These are phyloP conservation scores for Lecanicillium sp. DNA, from an alignment of 2,329 filamentous ascomycete species.

Conservation along the genomic window DNA sequence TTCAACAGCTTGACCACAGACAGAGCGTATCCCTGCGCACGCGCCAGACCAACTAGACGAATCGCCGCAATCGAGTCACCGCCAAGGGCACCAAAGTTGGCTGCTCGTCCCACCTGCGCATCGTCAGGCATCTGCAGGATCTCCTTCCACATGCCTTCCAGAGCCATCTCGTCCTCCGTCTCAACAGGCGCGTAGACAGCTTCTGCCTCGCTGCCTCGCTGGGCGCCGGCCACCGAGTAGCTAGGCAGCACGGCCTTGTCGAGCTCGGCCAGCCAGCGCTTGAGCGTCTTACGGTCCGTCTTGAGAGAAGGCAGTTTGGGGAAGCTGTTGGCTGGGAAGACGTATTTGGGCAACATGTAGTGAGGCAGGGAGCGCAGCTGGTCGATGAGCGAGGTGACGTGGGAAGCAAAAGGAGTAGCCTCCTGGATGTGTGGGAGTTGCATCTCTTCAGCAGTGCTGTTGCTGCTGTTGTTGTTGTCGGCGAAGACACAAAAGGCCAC, in stretches of 20 bases:
- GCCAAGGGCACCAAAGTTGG: constrained; percentile 27
- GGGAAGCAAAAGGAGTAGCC: no score
- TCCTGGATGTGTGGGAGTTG: neutral
- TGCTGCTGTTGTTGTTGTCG: neutral
- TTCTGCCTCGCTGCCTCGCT: constrained; percentile 1
- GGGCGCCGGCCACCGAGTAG: neutral
- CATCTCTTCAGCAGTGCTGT: neutral
- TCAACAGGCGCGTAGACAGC: neutral
- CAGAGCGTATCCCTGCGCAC: constrained; percentile 14
- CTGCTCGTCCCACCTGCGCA: constrained; percentile 12
- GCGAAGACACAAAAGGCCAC: neutral
- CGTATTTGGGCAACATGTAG: constrained; percentile 20
- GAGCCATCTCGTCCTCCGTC: neutral
- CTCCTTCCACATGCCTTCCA: neutral
- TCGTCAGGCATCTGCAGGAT: constrained; percentile 1
- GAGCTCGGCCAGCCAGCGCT: neutral
- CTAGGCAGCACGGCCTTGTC: neutral
- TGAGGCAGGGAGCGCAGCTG: constrained; percentile 12
- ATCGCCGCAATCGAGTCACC: constrained; percentile 31
- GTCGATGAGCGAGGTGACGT: constrained; percentile 5
- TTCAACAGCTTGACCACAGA: constrained; percentile 16
- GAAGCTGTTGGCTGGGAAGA: constrained; percentile 14
- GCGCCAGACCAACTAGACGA: constrained; percentile 33
- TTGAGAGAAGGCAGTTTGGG: constrained; percentile 18
- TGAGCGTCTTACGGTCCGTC: constrained; percentile 16